A percentile compares a stretch with the other conserved stretches of the same genome.
phyloP scores from a whole-genome alignment of 768 basidiomycete species.

The Thelephora aurantiotincta region DNA sequence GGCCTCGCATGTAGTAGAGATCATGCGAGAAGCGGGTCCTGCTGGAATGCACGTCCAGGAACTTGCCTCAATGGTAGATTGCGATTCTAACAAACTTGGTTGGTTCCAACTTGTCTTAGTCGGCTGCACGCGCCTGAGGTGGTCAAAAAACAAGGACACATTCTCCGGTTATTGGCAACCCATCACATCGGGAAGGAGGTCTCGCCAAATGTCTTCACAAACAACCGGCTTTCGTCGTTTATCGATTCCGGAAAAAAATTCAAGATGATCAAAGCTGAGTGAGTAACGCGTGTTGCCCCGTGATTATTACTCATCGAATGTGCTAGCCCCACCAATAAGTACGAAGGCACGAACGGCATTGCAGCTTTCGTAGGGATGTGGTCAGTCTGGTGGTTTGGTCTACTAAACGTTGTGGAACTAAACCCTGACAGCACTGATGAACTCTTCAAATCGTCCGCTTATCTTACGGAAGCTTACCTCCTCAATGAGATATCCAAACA shows the following conservation, averaged over 20 bases:
- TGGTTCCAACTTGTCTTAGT: conserved; percentile 7
- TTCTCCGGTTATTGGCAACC: conserved; percentile 62
- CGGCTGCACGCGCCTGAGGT: not conserved
- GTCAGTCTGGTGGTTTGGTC: conserved; percentile 22
- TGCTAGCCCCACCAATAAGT: conserved; percentile 46
- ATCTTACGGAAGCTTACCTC: conserved; percentile 45
- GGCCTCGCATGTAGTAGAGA: conserved; percentile 55
- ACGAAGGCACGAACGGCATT: conserved; percentile 48
- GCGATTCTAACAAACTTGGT: conserved; percentile 38
- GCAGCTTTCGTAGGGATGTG: conserved; percentile 59
- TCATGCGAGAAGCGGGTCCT: conserved; percentile 50
- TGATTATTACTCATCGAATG: not conserved
- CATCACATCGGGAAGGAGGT: conserved; percentile 64
- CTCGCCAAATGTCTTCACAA: conserved; percentile 56
- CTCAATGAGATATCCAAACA: conserved; percentile 6
- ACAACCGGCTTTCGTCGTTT: conserved; percentile 54
- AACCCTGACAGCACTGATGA: conserved; percentile 45
- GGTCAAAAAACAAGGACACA: conserved; percentile 37
- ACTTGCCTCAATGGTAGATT: conserved; percentile 24
- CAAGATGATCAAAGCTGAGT: conserved; percentile 35
- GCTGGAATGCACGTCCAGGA: conserved; percentile 34
- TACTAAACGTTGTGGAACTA: not conserved
- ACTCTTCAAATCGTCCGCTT: conserved; percentile 61
- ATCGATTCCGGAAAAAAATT: conserved; percentile 54
- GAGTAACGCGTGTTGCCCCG: conserved; percentile 2